A percentile compares a stretch with the other conserved stretches of the same genome.
phyloP scores from a whole-genome alignment of 106 monocot genomes.

The Triglochin maritima region DNA sequence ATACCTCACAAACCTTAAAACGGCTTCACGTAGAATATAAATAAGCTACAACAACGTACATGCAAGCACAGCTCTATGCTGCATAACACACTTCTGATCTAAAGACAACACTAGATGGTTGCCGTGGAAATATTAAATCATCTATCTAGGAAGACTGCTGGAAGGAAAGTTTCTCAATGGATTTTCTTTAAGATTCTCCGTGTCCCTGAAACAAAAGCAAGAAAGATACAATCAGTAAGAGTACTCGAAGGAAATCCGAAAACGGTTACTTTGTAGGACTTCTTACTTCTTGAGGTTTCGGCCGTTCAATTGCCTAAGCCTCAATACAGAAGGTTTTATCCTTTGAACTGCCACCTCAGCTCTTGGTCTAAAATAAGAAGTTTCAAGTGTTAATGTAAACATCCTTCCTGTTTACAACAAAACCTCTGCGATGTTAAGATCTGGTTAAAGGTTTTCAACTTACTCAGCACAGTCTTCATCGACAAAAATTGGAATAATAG shows the following conservation, averaged over 20 bases:
- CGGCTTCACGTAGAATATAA: no score
- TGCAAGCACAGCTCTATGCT: no score
- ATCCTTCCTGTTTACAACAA: constrained; percentile 1
- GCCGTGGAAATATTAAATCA: no score
- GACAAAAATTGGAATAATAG: constrained; percentile 60
- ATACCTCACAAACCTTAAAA: no score
- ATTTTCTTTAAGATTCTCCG: constrained; percentile 78
- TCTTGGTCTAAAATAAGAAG: background rate
- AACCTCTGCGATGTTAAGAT: background rate
- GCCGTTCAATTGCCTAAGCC: constrained; percentile 42
- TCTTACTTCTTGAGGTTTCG: constrained; percentile 64
- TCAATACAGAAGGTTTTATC: constrained; percentile 23
- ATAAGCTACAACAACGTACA: no score
- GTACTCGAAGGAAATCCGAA: background rate
- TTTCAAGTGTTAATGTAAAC: background rate
- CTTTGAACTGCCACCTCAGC: constrained; percentile 13
- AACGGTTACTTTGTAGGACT: background rate
- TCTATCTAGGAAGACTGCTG: constrained; percentile 27
- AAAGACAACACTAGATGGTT: no score
- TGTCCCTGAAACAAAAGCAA: constrained; percentile 46
- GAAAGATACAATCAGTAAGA: background rate
- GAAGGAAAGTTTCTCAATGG: constrained; percentile 73
- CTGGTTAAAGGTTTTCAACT: constrained; percentile 3
- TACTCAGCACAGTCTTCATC: constrained; percentile 76
- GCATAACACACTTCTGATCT: no score